Conservation (phyloP, 768 basidiomycete genomes). For the Russula abietina region DNA sequence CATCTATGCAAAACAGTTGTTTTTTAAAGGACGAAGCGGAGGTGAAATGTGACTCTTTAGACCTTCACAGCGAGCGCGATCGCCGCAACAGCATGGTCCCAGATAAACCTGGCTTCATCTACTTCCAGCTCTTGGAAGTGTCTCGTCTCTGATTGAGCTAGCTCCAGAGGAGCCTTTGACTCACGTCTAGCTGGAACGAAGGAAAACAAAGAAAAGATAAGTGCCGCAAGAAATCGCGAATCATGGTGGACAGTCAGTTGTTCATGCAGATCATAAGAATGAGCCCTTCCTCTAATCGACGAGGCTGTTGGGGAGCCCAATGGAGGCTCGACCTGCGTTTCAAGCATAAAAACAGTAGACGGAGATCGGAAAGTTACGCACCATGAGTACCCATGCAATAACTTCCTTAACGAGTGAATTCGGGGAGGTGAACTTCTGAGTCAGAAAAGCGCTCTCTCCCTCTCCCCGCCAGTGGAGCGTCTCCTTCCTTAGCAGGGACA, state of each 20-base stretch:
- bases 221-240: constrained; percentile 22
- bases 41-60: background rate
- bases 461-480: background rate
- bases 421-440: background rate
- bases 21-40: background rate
- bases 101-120: background rate
- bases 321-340: constrained; percentile 20
- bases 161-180: background rate
- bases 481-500: constrained; percentile 9
- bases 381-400: constrained; percentile 23
- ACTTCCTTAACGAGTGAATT: constrained; percentile 8
- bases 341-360: background rate
- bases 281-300: background rate
- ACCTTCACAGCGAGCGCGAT: constrained; percentile 25
- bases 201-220: constrained; percentile 18
- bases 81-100: constrained; percentile 24
- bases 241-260: constrained; percentile 19
- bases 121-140: background rate
- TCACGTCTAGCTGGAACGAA: background rate
- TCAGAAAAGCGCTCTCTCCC: background rate
- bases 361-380: background rate
- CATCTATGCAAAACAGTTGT: background rate
- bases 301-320: background rate
- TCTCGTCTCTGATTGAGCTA: background rate
- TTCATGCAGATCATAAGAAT: constrained; percentile 19